phyloP scores from a whole-genome alignment of 192 early-diverging fungal species.

The Mortierella antarctica region DNA sequence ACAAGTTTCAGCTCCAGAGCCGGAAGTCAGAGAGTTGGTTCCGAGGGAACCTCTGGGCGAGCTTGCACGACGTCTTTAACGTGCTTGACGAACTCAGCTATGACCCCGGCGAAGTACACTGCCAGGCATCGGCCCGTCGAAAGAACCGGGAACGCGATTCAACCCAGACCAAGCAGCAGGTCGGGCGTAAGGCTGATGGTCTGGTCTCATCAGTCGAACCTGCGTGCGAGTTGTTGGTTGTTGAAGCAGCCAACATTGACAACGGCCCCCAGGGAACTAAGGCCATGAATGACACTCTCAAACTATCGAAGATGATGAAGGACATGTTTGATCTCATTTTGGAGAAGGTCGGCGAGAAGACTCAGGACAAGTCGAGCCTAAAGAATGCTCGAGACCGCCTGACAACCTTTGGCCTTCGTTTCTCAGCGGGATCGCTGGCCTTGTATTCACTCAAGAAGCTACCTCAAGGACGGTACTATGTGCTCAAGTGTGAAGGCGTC shows the following conservation, averaged over 20 bases:
- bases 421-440: conserved; percentile 4
- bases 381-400: conserved; percentile 1
- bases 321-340: conserved; percentile 6
- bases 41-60: not conserved
- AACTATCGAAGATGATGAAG: conserved; percentile 16
- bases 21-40: conserved; percentile 2
- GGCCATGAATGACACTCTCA: conserved; percentile 5
- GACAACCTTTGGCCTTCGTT: conserved; percentile 7
- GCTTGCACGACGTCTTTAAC: conserved; percentile 5
- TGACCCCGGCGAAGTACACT: conserved; percentile 10
- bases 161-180: conserved; percentile 7
- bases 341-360: not conserved
- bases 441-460: conserved; percentile 1
- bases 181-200: conserved; percentile 7
- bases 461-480: not conserved
- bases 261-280: conserved; percentile 19
- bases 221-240: conserved; percentile 5
- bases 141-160: conserved; percentile 6
- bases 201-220: not conserved
- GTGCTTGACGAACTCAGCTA: not conserved
- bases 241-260: conserved; percentile 12
- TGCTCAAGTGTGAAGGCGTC: conserved; percentile 5
- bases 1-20: not conserved
- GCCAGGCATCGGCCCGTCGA: conserved; percentile 5
- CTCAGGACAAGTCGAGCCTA: not conserved